Evolutionary conservation across 1,284 basidiomycete genomes (phyloP), one percentile per base, ranked within the genome.

Genomic region (Tylopilus sp.): DNA sequence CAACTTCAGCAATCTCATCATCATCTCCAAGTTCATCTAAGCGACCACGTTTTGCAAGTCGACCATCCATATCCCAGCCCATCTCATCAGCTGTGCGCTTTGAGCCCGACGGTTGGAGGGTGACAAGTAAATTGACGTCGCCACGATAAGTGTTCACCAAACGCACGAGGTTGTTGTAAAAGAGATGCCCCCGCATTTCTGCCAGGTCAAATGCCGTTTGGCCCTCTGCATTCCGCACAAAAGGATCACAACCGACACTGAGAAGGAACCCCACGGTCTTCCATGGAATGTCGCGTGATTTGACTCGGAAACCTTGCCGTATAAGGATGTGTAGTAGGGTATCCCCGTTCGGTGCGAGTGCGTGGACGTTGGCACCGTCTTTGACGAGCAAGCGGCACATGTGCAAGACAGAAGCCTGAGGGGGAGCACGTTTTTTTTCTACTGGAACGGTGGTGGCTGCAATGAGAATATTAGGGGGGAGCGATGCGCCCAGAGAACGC

Each of bases 201-300:
- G 57, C 63, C 19, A 66, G 64, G 26, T 60, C 63, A 9, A 65
- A 41, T 15, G 39, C 33, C 13, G 64, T 65, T 44, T 24, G 64
- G 49, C 39, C 63, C 3, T 59, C 54, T 32, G 15, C 24, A 29
- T 65, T 53, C 15, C 36, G 16, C 12, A 33, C 39, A 44, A 41
- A 59, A 3, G 63, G 63, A 26, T 65, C 54, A 12, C 47, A 64
- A 4, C 63, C 63, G 12, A 36, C 33, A 8, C 18, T 22, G 29
- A 65, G 63, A 49, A 65, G 29, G 63, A 59, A n/a, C 32, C 4
- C 22, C 22, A 64, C 19, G 53, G 51, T 12, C 61, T 18, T 15
- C 62, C 62, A 63, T 49, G 47, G n/a, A 13, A n/a, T 12, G 22
- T 24, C n/a, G 47, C 6, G n/a, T 24, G n/a, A 24, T 13, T 12